Percentiles rank a stretch among this genome's conserved stretches.
Conservation (phyloP, 2,329 filamentous ascomycete species). For the Colletotrichum camelliae region DNA sequence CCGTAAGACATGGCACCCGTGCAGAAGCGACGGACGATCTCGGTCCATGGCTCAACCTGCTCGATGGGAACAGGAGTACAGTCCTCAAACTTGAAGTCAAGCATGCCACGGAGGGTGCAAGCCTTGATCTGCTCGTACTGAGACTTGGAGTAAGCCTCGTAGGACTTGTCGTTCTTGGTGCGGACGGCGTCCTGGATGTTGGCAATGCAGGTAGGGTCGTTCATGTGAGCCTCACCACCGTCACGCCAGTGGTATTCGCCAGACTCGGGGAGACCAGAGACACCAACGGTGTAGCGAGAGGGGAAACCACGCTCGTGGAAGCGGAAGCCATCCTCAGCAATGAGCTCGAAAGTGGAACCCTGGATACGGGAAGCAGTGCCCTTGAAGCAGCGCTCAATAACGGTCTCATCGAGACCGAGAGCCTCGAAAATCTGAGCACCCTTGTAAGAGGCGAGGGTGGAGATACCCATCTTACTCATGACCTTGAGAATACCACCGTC, state of each 20-base stretch:
- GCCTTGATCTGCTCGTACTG: slow-evolving; percentile 97
- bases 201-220: slow-evolving; percentile 92
- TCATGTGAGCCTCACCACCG: slow-evolving; percentile 92
- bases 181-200: slow-evolving; percentile 97
- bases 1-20: slow-evolving; percentile 99
- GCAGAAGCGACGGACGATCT: slow-evolving; percentile 95
- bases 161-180: slow-evolving; percentile 98
- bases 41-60: slow-evolving; percentile 97
- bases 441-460: slow-evolving; percentile 94
- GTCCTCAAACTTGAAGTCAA: slow-evolving; percentile 96
- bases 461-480: slow-evolving; percentile 99
- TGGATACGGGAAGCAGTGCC: slow-evolving; percentile 94
- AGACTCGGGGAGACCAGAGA: slow-evolving; percentile 86
- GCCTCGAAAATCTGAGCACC: slow-evolving; percentile 98
- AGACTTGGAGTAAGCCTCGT: slow-evolving; percentile 91
- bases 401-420: slow-evolving; percentile 87
- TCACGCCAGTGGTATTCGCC: slow-evolving; percentile 99
- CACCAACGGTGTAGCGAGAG: slow-evolving; percentile 74
- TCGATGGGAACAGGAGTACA: slow-evolving; percentile 87
- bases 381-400: slow-evolving; percentile 93
- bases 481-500: slow-evolving; percentile 97
- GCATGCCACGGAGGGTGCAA: slow-evolving; percentile 90
- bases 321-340: slow-evolving; percentile 92
- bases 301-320: slow-evolving; percentile 95
- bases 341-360: slow-evolving; percentile 90